Conservation (phyloP, 805 yeast genomes). For the Candida ficus region DNA sequence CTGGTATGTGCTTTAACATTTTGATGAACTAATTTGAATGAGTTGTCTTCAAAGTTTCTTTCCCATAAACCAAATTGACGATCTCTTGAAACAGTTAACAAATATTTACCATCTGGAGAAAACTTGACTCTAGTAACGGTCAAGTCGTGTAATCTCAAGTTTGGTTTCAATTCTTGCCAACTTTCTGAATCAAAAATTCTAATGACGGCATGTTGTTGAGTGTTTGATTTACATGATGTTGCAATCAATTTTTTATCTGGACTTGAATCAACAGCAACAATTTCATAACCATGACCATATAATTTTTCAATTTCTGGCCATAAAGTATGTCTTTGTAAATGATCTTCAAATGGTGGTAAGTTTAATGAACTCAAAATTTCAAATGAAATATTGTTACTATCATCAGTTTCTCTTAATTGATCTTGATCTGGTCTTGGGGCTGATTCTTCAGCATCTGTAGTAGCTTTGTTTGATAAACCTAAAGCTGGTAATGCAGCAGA, state of each 20-base stretch:
- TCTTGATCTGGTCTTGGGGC: slow-evolving; percentile 22
- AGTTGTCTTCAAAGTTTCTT: slow-evolving; percentile 32
- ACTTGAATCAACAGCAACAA: slow-evolving; percentile 70
- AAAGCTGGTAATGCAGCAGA: slow-evolving; percentile 89
- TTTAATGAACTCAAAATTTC: slow-evolving; percentile 42
- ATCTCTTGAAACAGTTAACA: slow-evolving; percentile 84
- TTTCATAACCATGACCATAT: slow-evolving; percentile 97
- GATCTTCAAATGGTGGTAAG: slow-evolving; percentile 83
- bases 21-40: slow-evolving; percentile 33
- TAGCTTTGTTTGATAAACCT: slow-evolving; percentile 90
- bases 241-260: slow-evolving; percentile 64
- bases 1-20: slow-evolving; percentile 80
- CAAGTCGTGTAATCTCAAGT: slow-evolving; percentile 64
- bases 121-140: slow-evolving; percentile 83
- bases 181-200: slow-evolving; percentile 61
- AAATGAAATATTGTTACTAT: slow-evolving; percentile 34
- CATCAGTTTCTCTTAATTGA: slow-evolving; percentile 28
- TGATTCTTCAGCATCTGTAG: slow-evolving; percentile 36
- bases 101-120: slow-evolving; percentile 57
- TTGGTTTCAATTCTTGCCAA: slow-evolving; percentile 57
- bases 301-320: slow-evolving; percentile 95
- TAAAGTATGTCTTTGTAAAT: slow-evolving; percentile 82
- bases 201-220: slow-evolving; percentile 77
- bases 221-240: slow-evolving; percentile 88
- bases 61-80: slow-evolving; percentile 78